Percentiles rank a stretch among this genome's conserved stretches.
phyloP scores from a whole-genome alignment of 495 filamentous ascomycete species.

The Ascobolus immersus region DNA sequence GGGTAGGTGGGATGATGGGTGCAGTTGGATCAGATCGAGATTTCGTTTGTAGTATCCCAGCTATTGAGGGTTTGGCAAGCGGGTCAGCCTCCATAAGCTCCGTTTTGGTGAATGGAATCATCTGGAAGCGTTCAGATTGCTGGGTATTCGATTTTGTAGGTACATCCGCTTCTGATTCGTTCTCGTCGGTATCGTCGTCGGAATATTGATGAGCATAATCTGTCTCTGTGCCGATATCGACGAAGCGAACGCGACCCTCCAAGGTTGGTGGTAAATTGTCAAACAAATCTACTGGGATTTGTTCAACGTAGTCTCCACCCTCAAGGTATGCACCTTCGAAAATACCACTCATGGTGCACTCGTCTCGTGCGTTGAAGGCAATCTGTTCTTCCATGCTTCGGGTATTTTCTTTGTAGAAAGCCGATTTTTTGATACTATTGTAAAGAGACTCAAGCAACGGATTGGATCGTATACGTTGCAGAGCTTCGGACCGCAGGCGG shows the following conservation, averaged over 20 bases:
- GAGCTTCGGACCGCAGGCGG: background rate
- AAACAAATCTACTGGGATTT: slow-evolving; percentile 8
- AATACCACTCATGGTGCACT: slow-evolving; percentile 9
- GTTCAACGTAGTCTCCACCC: slow-evolving; percentile 9
- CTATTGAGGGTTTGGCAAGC: background rate
- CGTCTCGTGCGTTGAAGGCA: slow-evolving; percentile 10
- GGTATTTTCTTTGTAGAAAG: slow-evolving; percentile 10
- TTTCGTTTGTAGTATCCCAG: slow-evolving; percentile 3
- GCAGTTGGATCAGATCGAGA: background rate
- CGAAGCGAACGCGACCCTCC: slow-evolving; percentile 7
- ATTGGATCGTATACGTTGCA: slow-evolving; percentile 7
- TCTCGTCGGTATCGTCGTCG: background rate
- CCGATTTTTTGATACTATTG: slow-evolving; percentile 9
- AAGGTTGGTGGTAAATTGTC: slow-evolving; percentile 1
- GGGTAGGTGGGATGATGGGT: background rate
- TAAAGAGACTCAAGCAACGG: slow-evolving; percentile 7
- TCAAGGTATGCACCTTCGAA: slow-evolving; percentile 13
- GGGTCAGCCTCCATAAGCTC: background rate
- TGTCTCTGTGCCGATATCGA: background rate
- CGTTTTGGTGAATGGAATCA: too few species aligned
- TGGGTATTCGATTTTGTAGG: background rate
- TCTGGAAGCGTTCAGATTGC: too few species aligned
- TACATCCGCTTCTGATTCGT: slow-evolving; percentile 3
- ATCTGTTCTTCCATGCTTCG: slow-evolving; percentile 7
- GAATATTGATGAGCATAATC: background rate